phyloP scores from a whole-genome alignment of 2,329 filamentous ascomycete genomes.

The Penicillium polonicum region DNA sequence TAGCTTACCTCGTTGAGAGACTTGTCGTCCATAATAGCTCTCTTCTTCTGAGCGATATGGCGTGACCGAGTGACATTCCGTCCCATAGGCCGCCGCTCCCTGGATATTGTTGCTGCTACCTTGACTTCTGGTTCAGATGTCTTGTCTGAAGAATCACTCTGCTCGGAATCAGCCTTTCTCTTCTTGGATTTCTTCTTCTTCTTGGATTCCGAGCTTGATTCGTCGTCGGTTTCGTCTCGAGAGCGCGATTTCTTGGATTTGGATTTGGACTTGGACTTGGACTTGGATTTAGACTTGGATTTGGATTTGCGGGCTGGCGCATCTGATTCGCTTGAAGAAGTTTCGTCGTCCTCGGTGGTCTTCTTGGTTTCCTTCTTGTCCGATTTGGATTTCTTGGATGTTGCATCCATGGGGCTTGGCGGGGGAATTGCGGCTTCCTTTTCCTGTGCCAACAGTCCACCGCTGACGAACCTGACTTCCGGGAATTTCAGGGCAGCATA shows the following conservation, averaged over 20 bases:
- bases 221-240: constrained; percentile 19
- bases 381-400: constrained; percentile 48
- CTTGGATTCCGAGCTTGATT: constrained; percentile 25
- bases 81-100: constrained; percentile 50
- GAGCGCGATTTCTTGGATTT: constrained; percentile 25
- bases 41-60: constrained; percentile 84
- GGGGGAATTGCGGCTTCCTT: constrained; percentile 31
- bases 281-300: constrained; percentile 17
- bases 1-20: constrained; percentile 77
- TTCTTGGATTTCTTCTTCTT: constrained; percentile 37
- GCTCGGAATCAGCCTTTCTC: constrained; percentile 35
- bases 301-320: constrained; percentile 13
- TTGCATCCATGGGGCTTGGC: constrained; percentile 51
- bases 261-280: constrained; percentile 25
- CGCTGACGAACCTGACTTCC: constrained; percentile 79
- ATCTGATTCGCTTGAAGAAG: constrained; percentile 15
- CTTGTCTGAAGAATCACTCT: constrained; percentile 27
- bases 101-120: constrained; percentile 48
- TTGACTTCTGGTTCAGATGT: background rate
- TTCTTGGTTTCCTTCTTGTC: constrained; percentile 9
- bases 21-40: constrained; percentile 75
- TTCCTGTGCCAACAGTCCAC: constrained; percentile 69
- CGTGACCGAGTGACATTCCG: constrained; percentile 74
- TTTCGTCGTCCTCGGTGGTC: constrained; percentile 3
- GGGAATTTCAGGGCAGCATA: constrained; percentile 77